Percentiles rank a stretch among this genome's conserved stretches.
These are phyloP conservation scores for Ensete glaucum DNA, from an alignment of 176 grass and related monocot species.

Conservation along the genomic window DNA sequence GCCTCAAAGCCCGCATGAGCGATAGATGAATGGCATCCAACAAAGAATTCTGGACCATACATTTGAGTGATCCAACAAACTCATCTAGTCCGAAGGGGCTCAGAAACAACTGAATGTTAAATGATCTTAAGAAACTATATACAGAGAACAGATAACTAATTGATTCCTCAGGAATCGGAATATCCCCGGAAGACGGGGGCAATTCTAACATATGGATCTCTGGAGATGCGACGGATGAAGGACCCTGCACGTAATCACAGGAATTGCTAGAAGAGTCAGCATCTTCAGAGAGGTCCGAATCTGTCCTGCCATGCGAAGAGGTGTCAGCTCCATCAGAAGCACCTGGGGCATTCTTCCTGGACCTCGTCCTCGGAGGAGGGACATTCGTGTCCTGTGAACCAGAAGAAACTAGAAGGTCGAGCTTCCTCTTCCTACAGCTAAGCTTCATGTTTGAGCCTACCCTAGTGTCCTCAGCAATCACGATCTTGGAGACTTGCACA, in stretches of 20 bases:
- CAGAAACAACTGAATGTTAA: slow-evolving; percentile 74
- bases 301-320: slow-evolving; percentile 25
- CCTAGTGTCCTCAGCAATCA: neutral
- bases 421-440: slow-evolving; percentile 9
- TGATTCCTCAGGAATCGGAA: slow-evolving; percentile 62
- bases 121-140: slow-evolving; percentile 82
- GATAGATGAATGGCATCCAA: slow-evolving; percentile 81
- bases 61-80: slow-evolving; percentile 76
- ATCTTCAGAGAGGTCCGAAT: slow-evolving; percentile 57
- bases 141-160: slow-evolving; percentile 73
- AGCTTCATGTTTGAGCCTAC: neutral
- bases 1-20: slow-evolving; percentile 50
- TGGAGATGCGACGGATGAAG: slow-evolving; percentile 16
- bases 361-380: neutral
- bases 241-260: slow-evolving; percentile 39
- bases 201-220: slow-evolving; percentile 39
- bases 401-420: slow-evolving; percentile 3
- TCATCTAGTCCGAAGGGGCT: slow-evolving; percentile 82
- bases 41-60: slow-evolving; percentile 58
- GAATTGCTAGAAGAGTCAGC: slow-evolving; percentile 69
- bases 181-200: slow-evolving; percentile 64
- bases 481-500: neutral
- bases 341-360: slow-evolving; percentile 32
- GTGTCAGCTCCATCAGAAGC: slow-evolving; percentile 18
- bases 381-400: neutral